phyloP scores from a whole-genome alignment of 768 basidiomycete species.

The Boletus vinaceobasis region DNA sequence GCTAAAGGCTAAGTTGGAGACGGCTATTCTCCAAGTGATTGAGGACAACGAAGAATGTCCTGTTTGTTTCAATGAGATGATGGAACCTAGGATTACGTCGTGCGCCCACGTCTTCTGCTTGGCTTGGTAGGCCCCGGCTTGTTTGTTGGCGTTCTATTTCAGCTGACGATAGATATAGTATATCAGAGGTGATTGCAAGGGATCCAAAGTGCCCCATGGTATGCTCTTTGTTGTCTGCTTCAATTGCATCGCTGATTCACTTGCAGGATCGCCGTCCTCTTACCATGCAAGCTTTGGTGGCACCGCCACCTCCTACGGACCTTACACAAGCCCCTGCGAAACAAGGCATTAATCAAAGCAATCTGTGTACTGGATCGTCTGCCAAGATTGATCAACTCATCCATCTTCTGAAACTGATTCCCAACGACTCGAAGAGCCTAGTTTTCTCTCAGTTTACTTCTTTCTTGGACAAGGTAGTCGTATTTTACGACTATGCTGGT shows the following conservation, averaged over 20 bases:
- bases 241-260: background rate
- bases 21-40: constrained; percentile 56
- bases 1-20: constrained; percentile 55
- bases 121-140: constrained; percentile 47
- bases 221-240: constrained; percentile 2
- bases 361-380: constrained; percentile 55
- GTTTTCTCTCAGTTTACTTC: constrained; percentile 91
- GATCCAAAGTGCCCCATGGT: constrained; percentile 86
- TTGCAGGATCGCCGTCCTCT: constrained; percentile 68
- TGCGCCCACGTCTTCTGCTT: constrained; percentile 75
- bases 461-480: constrained; percentile 70
- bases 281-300: constrained; percentile 51
- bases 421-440: constrained; percentile 69
- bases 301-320: constrained; percentile 63
- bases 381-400: constrained; percentile 84
- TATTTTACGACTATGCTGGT: background rate
- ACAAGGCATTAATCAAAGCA: constrained; percentile 39
- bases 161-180: constrained; percentile 38
- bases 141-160: background rate
- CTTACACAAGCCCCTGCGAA: constrained; percentile 56
- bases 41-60: constrained; percentile 86
- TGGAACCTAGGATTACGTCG: constrained; percentile 67
- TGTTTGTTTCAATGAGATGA: constrained; percentile 59
- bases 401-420: constrained; percentile 66
- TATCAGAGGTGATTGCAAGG: constrained; percentile 63